These are phyloP conservation scores for Isatis tinctoria DNA, from an alignment of 345 rosid species.

Conservation along the genomic window DNA sequence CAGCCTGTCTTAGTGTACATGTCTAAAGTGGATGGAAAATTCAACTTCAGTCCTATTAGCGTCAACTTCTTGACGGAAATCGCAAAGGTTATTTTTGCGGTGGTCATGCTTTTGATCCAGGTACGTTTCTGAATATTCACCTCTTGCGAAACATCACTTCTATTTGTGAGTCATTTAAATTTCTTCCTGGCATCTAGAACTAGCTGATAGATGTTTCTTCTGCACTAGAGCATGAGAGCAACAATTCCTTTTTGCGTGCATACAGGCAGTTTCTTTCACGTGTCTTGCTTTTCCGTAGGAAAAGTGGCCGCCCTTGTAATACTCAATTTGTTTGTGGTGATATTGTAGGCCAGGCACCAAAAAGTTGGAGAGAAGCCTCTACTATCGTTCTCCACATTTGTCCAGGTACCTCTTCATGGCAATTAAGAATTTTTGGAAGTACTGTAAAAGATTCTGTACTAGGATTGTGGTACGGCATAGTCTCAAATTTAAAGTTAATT, in stretches of 20 bases:
- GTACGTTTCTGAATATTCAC: slow-evolving; percentile 37
- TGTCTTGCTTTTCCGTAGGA: not conserved
- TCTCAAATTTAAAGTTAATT: not conserved
- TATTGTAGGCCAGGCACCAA: slow-evolving; percentile 70
- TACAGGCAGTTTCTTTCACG: not conserved
- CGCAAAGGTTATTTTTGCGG: slow-evolving; percentile 78
- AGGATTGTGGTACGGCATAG: slow-evolving; percentile 11
- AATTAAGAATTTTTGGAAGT: not conserved
- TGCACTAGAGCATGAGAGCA: not conserved
- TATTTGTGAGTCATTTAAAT: not conserved
- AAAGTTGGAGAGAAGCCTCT: slow-evolving; percentile 93
- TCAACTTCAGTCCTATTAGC: slow-evolving; percentile 86
- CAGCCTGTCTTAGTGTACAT: slow-evolving; percentile 96
- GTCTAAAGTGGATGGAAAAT: slow-evolving; percentile 90
- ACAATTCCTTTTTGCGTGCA: slow-evolving; percentile 4
- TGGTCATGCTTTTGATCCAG: slow-evolving; percentile 84
- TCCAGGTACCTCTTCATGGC: slow-evolving; percentile 52
- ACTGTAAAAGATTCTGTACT: not conserved
- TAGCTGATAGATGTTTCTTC: slow-evolving; percentile 1
- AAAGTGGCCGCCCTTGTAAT: not conserved
- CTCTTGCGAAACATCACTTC: not conserved
- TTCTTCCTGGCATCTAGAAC: not conserved
- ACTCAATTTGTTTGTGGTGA: slow-evolving; percentile 15
- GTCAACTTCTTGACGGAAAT: slow-evolving; percentile 91
- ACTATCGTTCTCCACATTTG: slow-evolving; percentile 73